Evolutionary conservation across 139 green algal genomes (phyloP), one percentile per base, ranked within the genome.

Genomic region (Chlorella sp.): DNA sequence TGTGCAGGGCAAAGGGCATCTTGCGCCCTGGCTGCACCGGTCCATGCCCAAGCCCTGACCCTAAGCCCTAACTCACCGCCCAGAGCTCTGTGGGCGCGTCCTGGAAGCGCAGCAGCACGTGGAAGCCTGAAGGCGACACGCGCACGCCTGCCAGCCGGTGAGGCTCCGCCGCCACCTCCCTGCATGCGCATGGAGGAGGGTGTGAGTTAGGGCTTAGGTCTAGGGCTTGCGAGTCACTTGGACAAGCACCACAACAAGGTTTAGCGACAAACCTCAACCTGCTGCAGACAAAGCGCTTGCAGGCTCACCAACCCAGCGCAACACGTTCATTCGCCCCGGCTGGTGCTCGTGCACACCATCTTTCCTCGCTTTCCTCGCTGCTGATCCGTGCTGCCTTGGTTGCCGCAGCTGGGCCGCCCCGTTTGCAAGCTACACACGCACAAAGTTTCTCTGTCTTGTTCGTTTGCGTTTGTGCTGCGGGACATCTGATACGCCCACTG

Each of bases 81-180:
- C 91, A 96, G 30, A 95, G 83, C 82, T 96, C 91, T 31, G 87
- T 85, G 17, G 91, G 87, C 1, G 85, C 81, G 0, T 81, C 85
- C 49, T 86, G 88, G 65, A 90, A 67, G 27, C 88, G 62, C 35
- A 96, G 49, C 26, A 96, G 81, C 31, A 95, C 68, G 72, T 96
- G 88, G 29, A 73, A 63, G 35, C 91, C 91, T 14, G 73, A 80
- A 6, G 88, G 82, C 0, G 88, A 93, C 6, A 82, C 81, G 0
- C 89, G 72, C 60, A 96, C 67, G 6, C 85, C 87, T 26, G 88
- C 36, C 73, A 95, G 79, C 0, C 79, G 83, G 5, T 62, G 51
- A 0, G 63, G 32, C 60, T 95, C 90, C 1, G 62, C 32, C 30
- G 65, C 32, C 5, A 84, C 59, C 60, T 72, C 79, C 49, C 31